A percentile compares a stretch with the other conserved stretches of the same genome.
These are phyloP conservation scores for Lactuca sativa DNA, from an alignment of 129 eudicot species.

Conservation along the genomic window DNA sequence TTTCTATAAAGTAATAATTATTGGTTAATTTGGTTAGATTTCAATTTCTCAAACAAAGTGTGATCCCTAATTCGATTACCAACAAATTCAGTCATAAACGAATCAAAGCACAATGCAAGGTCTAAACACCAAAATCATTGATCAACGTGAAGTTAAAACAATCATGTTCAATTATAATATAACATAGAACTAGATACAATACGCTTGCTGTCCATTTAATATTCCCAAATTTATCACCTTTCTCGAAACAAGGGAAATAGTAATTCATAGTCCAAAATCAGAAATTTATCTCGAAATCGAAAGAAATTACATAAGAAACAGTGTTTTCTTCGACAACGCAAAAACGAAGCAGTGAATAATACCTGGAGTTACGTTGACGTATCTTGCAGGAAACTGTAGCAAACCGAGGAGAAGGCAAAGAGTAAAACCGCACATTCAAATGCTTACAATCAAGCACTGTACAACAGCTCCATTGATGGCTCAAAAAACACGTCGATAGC, in stretches of 20 bases:
- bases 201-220: background rate
- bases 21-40: background rate
- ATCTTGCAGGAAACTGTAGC: slow-evolving; percentile 51
- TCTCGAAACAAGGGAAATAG: background rate
- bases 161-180: background rate
- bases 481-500: slow-evolving; percentile 54
- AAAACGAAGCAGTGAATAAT: background rate
- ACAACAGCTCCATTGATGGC: slow-evolving; percentile 45
- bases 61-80: background rate
- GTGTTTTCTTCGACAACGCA: background rate
- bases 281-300: background rate
- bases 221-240: background rate
- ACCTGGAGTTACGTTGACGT: slow-evolving; percentile 75
- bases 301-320: background rate
- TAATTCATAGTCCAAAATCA: background rate
- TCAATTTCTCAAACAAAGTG: background rate
- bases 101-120: slow-evolving; percentile 3
- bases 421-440: slow-evolving; percentile 36
- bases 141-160: slow-evolving; percentile 4
- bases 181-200: background rate
- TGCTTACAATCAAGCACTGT: slow-evolving; percentile 25
- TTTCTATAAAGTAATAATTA: background rate
- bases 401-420: slow-evolving; percentile 47
- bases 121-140: slow-evolving; percentile 7
- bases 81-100: background rate